Base-by-base conservation (phyloP, 768 basidiomycete genomes). In the Lactarius psammicola region DNA sequence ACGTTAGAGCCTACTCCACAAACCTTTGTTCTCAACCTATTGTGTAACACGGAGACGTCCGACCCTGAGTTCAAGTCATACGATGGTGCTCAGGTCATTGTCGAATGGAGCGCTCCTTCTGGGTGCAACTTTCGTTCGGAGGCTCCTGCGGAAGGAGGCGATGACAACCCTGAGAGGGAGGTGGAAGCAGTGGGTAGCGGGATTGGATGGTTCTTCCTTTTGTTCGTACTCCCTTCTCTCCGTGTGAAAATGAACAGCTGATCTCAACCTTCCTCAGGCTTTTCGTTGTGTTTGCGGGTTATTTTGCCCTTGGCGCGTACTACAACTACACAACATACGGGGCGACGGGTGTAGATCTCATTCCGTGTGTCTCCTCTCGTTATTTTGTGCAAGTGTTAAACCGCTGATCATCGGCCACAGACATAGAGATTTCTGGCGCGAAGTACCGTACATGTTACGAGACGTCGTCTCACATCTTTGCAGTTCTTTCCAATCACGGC, bases 251-350 rank as follows among this genome's bases (percentile, higher is more conserved):
- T 18, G n/a, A 20, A 13, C 30, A 13, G 11, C 61, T 64, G 34
- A 68, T 51, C 60, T 62, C 64, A 49, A 15, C 33, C 40, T 55
- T 51, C 34, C 36, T 11, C 69, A 90, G 87, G n/a, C 69, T 89
- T 34, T 63, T 93, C 15, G 74, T 94, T 26, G 85, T 85, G 2
- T 81, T 94, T 65, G 72, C 80, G 4, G 81, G 84, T 3, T 95
- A 95, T 77, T 87, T 95, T 69, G 82, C 73, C 1, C 74, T 94
- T 30, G 94, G 94, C 23, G 88, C 89, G 10, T 95, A 94, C 75
- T 88, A 92, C 77, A 94, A 95, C 71, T 94, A 93, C 72, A 85
- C 89, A 7, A 90, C 86, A 23, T 95, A 95, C 73, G 93, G 93
- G 23, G 90, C 93, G 10, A 82, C 86, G 30, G 94, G 94, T 17